phyloP scores from a whole-genome alignment of 257 asterid genomes.

The Ocimum tenuiflorum region DNA sequence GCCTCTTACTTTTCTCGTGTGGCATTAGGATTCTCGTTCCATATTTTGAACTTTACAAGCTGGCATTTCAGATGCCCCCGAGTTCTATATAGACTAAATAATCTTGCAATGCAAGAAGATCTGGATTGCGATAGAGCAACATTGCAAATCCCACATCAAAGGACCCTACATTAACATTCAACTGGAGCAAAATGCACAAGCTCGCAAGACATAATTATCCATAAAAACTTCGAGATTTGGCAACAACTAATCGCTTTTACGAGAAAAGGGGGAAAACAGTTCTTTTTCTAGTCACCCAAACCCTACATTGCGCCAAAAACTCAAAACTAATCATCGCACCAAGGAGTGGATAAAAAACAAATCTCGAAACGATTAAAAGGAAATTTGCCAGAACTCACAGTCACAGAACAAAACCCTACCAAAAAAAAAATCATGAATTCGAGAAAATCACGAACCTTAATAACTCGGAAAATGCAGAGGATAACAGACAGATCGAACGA shows the following conservation, averaged over 20 bases:
- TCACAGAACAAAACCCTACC: constrained; percentile 22
- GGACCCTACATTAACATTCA: constrained; percentile 5
- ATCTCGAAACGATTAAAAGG: background rate
- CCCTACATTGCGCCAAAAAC: constrained; percentile 24
- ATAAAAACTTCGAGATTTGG: constrained; percentile 1
- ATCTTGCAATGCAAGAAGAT: constrained; percentile 17
- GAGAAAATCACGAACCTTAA: constrained; percentile 28
- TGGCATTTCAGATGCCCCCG: constrained; percentile 7
- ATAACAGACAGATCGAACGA: constrained; percentile 19
- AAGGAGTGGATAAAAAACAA: background rate
- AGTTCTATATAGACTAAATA: background rate
- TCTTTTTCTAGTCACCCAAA: constrained; percentile 11
- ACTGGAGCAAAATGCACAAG: constrained; percentile 9
- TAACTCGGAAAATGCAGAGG: constrained; percentile 19
- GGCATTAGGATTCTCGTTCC: background rate
- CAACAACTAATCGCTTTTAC: constrained; percentile 3
- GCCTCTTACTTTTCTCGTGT: background rate
- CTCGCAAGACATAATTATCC: background rate
- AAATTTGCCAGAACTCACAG: background rate
- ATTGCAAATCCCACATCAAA: background rate
- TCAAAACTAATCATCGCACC: background rate
- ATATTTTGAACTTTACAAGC: constrained; percentile 4
- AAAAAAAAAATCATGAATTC: constrained; percentile 12
- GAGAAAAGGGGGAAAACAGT: background rate
- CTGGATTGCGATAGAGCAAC: constrained; percentile 6